These are phyloP conservation scores for Podila verticillata DNA, from an alignment of 192 early-diverging fungal species.

Conservation along the genomic window DNA sequence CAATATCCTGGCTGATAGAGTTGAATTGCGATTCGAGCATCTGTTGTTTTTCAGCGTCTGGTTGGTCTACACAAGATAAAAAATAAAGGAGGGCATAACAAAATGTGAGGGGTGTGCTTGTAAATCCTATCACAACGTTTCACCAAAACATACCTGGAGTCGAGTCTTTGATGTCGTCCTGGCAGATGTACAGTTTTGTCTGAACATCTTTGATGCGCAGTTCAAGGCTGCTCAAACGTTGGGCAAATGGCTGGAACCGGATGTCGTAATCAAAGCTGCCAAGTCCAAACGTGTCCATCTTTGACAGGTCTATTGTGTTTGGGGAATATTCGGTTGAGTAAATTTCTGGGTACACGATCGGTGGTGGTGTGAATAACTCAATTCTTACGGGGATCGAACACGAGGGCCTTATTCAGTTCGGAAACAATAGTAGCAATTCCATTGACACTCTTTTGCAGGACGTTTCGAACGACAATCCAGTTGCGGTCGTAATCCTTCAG, in stretches of 20 bases:
- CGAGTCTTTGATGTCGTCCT: slow-evolving; percentile 61
- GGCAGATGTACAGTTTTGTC: slow-evolving; percentile 65
- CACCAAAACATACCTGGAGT: not conserved
- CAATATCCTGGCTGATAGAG: slow-evolving; percentile 59
- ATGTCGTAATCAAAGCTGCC: slow-evolving; percentile 34
- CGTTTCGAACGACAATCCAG: slow-evolving; percentile 50
- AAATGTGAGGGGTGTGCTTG: not conserved
- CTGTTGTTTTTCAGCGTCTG: slow-evolving; percentile 28
- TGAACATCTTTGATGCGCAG: slow-evolving; percentile 63
- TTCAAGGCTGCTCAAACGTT: slow-evolving; percentile 55
- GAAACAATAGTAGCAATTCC: slow-evolving; percentile 45
- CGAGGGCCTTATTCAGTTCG: slow-evolving; percentile 49
- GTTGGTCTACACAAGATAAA: slow-evolving; percentile 2
- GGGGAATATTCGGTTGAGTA: slow-evolving; percentile 2
- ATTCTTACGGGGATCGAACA: slow-evolving; percentile 58
- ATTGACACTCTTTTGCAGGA: slow-evolving; percentile 37
- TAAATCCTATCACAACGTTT: not conserved
- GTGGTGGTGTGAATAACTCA: not conserved
- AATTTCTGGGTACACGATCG: not conserved
- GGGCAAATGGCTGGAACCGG: slow-evolving; percentile 53
- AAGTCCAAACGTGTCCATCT: slow-evolving; percentile 29
- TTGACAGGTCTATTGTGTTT: slow-evolving; percentile 44
- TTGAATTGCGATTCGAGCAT: slow-evolving; percentile 56
- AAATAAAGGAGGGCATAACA: not conserved
- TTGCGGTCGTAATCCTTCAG: slow-evolving; percentile 56